Evolutionary conservation across 139 green algal species (phyloP), one percentile per base, ranked within the genome.

Genomic region (Chlorella sp.): DNA sequence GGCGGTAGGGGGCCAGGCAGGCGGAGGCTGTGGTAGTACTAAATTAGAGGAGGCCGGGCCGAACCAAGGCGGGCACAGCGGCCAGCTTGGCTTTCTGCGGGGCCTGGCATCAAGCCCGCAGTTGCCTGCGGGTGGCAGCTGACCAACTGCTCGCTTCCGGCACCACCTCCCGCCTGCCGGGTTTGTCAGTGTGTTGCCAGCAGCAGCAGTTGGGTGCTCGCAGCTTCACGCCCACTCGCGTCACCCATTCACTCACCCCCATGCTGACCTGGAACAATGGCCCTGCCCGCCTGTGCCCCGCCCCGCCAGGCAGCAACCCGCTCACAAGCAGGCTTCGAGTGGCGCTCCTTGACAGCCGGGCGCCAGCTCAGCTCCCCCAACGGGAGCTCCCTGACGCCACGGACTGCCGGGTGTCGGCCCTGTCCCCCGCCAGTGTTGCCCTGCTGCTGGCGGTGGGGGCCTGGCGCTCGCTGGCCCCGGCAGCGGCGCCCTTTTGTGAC

Each of bases 381-480:
- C 7, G 48, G 48, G 32, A 87, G 61, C 60, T 78, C 14, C 83
- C 83, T 9, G 34, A 34, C 1, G 1, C 2, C 2, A 28, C 60
- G 24, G 83, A 87, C 83, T 9, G 53, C 0, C 61, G 61, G 0
- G 83, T 87, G 22, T 78, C 83, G 5, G 71, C 83, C 3, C 83
- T 87, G 18, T 77, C 83, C 0, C 60, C 83, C 7, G n/a, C 61
- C 36, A 79, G 34, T 22, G 64, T 78, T 2, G 60, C 34, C 3
- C 60, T 87, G 15, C 61, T 87, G 61, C 83, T 60, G 5, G 14
- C 24, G 2, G 36, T 87, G 36, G 83, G 83, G 0, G 83, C 60
- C 30, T 87, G 83, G 83, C 34, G 61, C 24, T 53, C 83, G 83
- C 83, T 87, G 34, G 60, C 61, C 1, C 60, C 61, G 3, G 83